Evolutionary conservation across 1,139 yeast genomes (phyloP).

Genomic region (Trichomonascaceae sp.): DNA sequence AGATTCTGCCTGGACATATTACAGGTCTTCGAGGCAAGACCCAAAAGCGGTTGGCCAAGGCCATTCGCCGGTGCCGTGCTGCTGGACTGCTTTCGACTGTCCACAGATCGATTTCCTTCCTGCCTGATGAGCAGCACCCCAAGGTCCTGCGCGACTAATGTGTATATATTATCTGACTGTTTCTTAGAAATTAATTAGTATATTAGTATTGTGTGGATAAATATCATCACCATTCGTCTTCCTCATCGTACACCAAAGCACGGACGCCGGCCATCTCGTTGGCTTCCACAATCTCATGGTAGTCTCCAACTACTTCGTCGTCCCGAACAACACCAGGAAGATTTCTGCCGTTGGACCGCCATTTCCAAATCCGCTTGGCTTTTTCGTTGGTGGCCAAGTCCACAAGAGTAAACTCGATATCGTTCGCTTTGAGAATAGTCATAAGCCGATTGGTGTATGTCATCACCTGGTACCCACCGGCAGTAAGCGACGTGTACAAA

Average conservation of each 20-base stretch:
- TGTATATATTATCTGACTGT: too few species aligned
- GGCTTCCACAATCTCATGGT: conserved; percentile 73
- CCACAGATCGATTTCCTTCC: conserved; percentile 34
- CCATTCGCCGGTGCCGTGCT: conserved; percentile 54
- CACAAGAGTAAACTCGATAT: conserved; percentile 50
- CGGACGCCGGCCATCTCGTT: conserved; percentile 44
- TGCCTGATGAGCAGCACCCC: conserved; percentile 8
- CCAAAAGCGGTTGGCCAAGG: conserved; percentile 49
- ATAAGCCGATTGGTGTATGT: conserved; percentile 68
- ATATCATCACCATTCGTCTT: too few species aligned
- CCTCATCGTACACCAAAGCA: conserved; percentile 22
- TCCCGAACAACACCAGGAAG: conserved; percentile 92
- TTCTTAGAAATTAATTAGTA: too few species aligned
- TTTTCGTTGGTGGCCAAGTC: conserved; percentile 84
- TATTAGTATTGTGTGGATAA: too few species aligned
- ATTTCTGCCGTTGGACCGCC: conserved; percentile 58
- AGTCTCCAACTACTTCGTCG: conserved; percentile 73
- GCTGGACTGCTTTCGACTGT: conserved; percentile 55
- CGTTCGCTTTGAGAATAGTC: conserved; percentile 66
- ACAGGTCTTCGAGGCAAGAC: conserved; percentile 46
- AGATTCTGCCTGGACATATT: conserved; percentile 43
- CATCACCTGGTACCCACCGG: conserved; percentile 72
- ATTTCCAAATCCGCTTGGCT: conserved; percentile 78
- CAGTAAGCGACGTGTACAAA: conserved; percentile 77
- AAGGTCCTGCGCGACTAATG: background rate